Evolutionary conservation across 169 alveolate species (phyloP), one percentile per base, ranked within the genome.

Genomic region (Plasmodium vinckei): DNA sequence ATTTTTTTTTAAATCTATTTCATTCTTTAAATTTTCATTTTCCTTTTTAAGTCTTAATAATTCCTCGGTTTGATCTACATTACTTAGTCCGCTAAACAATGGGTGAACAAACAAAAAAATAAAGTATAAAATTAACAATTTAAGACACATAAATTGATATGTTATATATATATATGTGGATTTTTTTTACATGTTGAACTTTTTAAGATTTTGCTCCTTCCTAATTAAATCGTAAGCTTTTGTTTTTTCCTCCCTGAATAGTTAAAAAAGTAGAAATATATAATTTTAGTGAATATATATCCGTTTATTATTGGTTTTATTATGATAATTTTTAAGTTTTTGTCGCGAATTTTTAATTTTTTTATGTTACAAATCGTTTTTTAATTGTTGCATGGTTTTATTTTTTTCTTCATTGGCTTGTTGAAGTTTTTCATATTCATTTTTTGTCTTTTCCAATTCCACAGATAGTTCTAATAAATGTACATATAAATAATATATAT

Each of bases 61-160:
- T 82, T 82, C 90, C 39, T 82, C 90, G 2, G 90, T 53, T 67
- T 82, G 90, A 71, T 82, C 82, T 57, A 82, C 90, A 33, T 82
- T 82, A 19, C 84, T 65, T 61, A 82, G 33, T 19, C 82, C 90
- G 10, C 90, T 82, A 56, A 67, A 15, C 12, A 46, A 12, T 33
- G 42, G 42, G 46, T 23, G 27, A 54, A 6, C 19, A n/a, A 51
- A 15, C 1, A 51, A 51, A 51, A 51, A 51, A 13, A 15, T 15
- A 56, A 82, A 82, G 33, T 49, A 64, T 51, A 64, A 23, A 21
- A 12, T 57, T 4, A 21, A 6, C 54, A 27, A 63, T 23, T 71
- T 39, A 71, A 46, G 51, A 71, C 56, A 53, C 10, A 71, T 49
- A 71, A 71, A 15, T 2, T 51, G 23, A 71, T 53, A 44, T 67